These are phyloP conservation scores for Aspergillus ustus DNA, from an alignment of 2,329 filamentous ascomycete species.

Conservation along the genomic window DNA sequence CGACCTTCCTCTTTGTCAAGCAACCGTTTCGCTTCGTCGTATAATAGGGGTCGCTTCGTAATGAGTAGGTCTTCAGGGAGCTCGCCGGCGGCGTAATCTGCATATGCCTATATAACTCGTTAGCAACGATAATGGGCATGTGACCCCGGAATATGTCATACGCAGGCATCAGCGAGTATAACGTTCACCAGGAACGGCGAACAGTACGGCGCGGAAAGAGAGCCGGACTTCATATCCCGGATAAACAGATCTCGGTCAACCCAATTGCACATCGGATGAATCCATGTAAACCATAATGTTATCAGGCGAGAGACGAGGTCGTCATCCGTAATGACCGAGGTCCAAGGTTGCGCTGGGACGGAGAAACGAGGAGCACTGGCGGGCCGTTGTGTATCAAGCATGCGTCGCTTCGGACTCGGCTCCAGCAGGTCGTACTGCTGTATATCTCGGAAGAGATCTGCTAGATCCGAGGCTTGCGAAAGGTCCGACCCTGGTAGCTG, in stretches of 20 bases:
- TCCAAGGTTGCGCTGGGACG: constrained; percentile 38
- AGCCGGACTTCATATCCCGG: constrained; percentile 38
- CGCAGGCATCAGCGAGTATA: constrained; percentile 38
- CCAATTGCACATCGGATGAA: constrained; percentile 36
- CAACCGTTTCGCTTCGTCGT: constrained; percentile 38
- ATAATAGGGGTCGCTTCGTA: constrained; percentile 37
- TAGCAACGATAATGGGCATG: not conserved
- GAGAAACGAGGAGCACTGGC: constrained; percentile 26
- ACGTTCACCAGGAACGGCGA: constrained; percentile 43
- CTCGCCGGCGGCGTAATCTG: constrained; percentile 31
- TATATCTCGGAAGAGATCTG: constrained; percentile 25
- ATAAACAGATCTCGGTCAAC: constrained; percentile 41
- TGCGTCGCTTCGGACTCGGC: constrained; percentile 21
- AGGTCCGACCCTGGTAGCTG: constrained; percentile 24
- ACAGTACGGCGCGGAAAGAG: constrained; percentile 33
- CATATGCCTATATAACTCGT: constrained; percentile 30
- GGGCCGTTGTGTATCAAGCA: constrained; percentile 23
- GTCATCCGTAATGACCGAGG: constrained; percentile 29
- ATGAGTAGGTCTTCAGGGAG: constrained; percentile 20
- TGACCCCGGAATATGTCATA: constrained; percentile 22
- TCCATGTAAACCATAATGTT: constrained; percentile 38
- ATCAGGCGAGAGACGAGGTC: constrained; percentile 38
- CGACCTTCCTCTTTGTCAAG: constrained; percentile 37
- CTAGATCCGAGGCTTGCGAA: constrained; percentile 28
- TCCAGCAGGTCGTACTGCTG: constrained; percentile 24